Base-by-base conservation (phyloP, 371 early-diverging fungal genomes). In the Actinomortierella wolfii region DNA sequence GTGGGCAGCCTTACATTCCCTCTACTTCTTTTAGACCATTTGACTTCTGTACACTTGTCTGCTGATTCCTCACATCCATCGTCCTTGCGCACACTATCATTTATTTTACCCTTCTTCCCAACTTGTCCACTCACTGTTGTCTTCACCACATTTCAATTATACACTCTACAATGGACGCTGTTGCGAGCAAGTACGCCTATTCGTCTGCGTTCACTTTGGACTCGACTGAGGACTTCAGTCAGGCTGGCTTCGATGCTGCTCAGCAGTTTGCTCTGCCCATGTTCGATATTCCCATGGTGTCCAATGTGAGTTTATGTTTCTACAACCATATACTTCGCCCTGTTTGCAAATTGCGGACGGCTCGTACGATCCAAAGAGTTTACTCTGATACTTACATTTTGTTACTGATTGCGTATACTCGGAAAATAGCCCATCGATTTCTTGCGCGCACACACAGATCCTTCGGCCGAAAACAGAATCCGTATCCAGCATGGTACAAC, bases 401-500 rank as follows among this genome's bases (percentile, higher is more conserved):
- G 44, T 44, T 20, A n/a, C 44, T 4, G 25, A 48, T 3, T 21
- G 1, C 45, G 11, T 11, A 34, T 34, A 34, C 34, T 64, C 14
- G n/a, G n/a, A n/a, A n/a, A 24, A 40, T 79, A 89, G 89, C 90
- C 88, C 52, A 78, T 83, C 17, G 83, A 83, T 52, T 89, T 88
- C 57, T 77, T 88, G 56, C 81, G 81, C 78, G 79, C 76, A 45
- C 81, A 83, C 21, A 85, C 88, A 44, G 87, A 86, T 67, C 85
- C 76, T 53, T 85, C 85, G 13, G 79, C 85, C 40, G 84, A 86
- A 54, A 81, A 87, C 59, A 64, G 82, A 41, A 90, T 98, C 77
- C 91, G 94, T 62, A 89, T 97, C 58, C 89, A 89, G 62, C 95
- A 99, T 76, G 99, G 99, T 74, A 99, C 99, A 20, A 99, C 99